Evolutionary conservation across 805 yeast species (phyloP).

Genomic region (Torulaspora maleeae): DNA sequence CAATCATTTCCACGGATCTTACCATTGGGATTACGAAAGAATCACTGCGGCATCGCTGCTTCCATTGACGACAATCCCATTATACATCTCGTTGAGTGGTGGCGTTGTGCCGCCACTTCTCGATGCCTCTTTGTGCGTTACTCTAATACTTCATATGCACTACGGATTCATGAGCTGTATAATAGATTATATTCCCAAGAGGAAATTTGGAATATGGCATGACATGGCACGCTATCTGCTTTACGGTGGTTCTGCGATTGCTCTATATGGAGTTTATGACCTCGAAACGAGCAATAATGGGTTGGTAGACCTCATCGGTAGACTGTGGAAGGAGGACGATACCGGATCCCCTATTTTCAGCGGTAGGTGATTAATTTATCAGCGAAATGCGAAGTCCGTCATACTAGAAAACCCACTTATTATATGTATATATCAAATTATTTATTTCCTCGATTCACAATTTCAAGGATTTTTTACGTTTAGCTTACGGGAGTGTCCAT

Average conservation of each 20-base stretch:
- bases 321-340: conserved; percentile 37
- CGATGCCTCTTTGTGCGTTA: conserved; percentile 54
- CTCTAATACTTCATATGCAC: conserved; percentile 58
- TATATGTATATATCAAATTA: too few relatives aligned
- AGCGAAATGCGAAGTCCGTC: neutral
- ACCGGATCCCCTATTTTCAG: conserved; percentile 28
- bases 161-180: conserved; percentile 76
- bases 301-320: conserved; percentile 43
- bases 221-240: conserved; percentile 54
- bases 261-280: conserved; percentile 66
- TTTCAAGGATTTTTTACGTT: neutral
- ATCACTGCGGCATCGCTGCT: conserved; percentile 54
- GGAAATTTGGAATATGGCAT: conserved; percentile 68
- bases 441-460: too few relatives aligned
- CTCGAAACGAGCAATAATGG: conserved; percentile 68
- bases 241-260: conserved; percentile 57
- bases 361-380: conserved; percentile 7
- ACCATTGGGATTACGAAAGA: conserved; percentile 72
- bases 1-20: conserved; percentile 57
- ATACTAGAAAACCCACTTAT: neutral
- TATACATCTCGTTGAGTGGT: conserved; percentile 41
- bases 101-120: conserved; percentile 45
- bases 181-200: conserved; percentile 68
- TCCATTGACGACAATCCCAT: conserved; percentile 59
- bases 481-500: too few relatives aligned